Base-by-base conservation (phyloP, 805 yeast genomes). In the Lachancea waltii region DNA sequence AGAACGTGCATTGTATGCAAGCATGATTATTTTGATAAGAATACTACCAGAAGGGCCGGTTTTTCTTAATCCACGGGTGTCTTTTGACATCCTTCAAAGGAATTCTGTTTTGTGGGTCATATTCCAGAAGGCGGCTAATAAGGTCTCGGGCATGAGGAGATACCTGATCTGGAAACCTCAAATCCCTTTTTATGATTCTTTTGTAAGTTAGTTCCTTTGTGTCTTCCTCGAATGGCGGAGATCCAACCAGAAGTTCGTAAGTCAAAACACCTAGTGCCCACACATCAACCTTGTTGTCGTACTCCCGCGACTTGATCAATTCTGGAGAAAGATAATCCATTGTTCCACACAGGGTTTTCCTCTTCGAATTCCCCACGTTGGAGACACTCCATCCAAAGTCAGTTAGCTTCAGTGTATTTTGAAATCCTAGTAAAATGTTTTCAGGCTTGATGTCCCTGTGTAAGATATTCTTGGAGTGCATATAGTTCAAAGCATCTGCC, bases 361-460 rank as follows among this genome's bases (percentile, higher is more conserved):
- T 66, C 45, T 75, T 72, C 0, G 69, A 63, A 0, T 72, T 63
- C 1, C 77, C 75, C 0, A 83, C 72, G 48, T 77, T 78, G 6
- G 51, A 45, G 3, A 89, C 90, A 40, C 95, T 82, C 97, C 97
- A 90, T 10, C 98, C 98, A 58, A 92, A 90, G 62, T 90, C 98
- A 14, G 95, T 81, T 26, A 90, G 70, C 57, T 89, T 90, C 38
- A 90, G 70, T 17, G 73, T 74, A 46, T 87, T 84, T 53, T 85
- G 77, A 43, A 79, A 72, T 5, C 86, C 85, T 8, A 90, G 65
- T 30, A 90, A 63, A 35, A 90, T 83, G 51, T 90, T 90, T 56
- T 92, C 97, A 0, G 97, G 97, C 60, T 90, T 90, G 47, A 90
- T 76, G 56, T 90, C 98, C 43, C 97, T 71, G 55, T 90, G 98